Evolutionary conservation across 2,329 filamentous ascomycete genomes (phyloP), one percentile per base, ranked within the genome.

Genomic region (Gliomastix tumulicola): DNA sequence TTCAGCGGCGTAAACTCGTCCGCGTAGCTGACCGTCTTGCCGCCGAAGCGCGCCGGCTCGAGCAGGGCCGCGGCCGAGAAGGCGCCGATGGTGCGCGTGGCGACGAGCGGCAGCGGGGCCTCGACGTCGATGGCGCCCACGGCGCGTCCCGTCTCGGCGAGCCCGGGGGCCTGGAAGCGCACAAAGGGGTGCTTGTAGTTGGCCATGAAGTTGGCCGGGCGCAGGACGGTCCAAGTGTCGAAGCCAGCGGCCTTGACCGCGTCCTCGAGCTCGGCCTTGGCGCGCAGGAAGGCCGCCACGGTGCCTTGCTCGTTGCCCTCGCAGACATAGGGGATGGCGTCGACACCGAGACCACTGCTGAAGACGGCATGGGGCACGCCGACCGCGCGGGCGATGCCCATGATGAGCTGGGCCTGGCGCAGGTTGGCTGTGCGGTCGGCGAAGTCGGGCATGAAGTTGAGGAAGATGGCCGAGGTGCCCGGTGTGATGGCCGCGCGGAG

Each of bases 161-260:
- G 49, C 0, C 57, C 61, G 0, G 58, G 54, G 39, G 64, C 69
- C 28, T 34, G 33, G 51, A 63, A 55, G 4, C 10, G 3, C 2
- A 62, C 59, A 10, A 62, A 51, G 4, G 69, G 69, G 5, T 50
- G 39, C 25, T n/a, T n/a, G 41, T 65, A 67, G 45, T 76, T 76
- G 16, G 60, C 56, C 63, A 71, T 69, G 55, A 76, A 75, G 44
- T 59, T 63, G 2, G 63, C 66, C 1, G 68, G 68, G 3, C 68
- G 65, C 3, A 76, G 47, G 17, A 75, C 59, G 0, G 70, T 73
- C 62, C 65, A 74, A 7, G 48, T 42, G 12, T 58, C 42, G 40
- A 70, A 64, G 3, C 59, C 59, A 2, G 52, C 47, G 8, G 44
- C 37, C 7, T 28, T 28, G 5, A 69, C 48, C 16, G 52, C 50